Percentiles rank a stretch among this genome's conserved stretches.
Evolutionary conservation across 2,329 filamentous ascomycete genomes (phyloP).

Genomic region (Fusarium hostae): DNA sequence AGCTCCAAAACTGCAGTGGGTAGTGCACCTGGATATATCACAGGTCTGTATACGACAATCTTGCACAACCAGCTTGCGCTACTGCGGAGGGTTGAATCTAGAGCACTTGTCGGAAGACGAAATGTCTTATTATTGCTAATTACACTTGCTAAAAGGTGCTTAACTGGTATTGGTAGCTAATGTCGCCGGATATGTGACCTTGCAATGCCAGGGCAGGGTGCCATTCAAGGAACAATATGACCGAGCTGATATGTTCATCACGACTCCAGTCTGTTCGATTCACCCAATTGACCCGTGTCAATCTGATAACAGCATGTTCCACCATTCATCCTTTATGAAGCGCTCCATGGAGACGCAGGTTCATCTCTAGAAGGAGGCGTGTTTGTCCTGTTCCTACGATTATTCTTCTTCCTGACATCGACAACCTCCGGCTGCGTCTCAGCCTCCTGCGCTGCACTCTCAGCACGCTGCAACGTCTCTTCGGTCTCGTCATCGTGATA

Average conservation of each 20-base stretch:
- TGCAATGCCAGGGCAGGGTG: neutral
- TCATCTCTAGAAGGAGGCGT: slow-evolving; percentile 36
- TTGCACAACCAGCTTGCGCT: neutral
- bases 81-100: neutral
- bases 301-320: neutral
- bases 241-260: neutral
- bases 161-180: neutral
- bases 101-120: neutral
- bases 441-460: slow-evolving; percentile 8
- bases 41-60: neutral
- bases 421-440: slow-evolving; percentile 37
- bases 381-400: slow-evolving; percentile 40
- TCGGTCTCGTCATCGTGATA: slow-evolving; percentile 46
- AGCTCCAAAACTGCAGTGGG: neutral
- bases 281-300: neutral
- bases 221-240: neutral
- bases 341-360: slow-evolving; percentile 29
- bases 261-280: neutral
- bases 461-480: slow-evolving; percentile 1
- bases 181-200: no score
- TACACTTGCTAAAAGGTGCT: neutral
- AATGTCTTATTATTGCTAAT: neutral
- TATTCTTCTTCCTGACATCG: slow-evolving; percentile 38
- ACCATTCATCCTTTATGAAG: neutral
- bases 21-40: neutral